A percentile compares a stretch with the other conserved stretches of the same genome.
These are phyloP conservation scores for Puya raimondii DNA, from an alignment of 176 grass and related monocot genomes.

Conservation along the genomic window DNA sequence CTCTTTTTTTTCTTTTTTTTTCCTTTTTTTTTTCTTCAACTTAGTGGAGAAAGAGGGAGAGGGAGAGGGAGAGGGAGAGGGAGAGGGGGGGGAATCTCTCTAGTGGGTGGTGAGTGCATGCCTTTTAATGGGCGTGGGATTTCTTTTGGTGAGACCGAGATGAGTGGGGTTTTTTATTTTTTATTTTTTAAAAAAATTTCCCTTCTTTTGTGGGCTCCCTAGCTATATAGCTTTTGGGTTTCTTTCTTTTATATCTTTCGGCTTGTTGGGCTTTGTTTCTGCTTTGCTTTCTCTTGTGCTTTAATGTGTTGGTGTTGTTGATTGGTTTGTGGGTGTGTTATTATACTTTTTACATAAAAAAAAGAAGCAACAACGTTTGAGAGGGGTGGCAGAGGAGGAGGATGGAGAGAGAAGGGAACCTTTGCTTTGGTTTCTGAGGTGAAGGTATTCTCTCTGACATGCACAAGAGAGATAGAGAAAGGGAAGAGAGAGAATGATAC, in stretches of 20 bases:
- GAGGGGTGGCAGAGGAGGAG: not conserved
- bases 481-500: not conserved
- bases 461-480: not conserved
- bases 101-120: slow-evolving; percentile 12
- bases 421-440: slow-evolving; percentile 6
- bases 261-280: slow-evolving; percentile 25
- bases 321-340: not conserved
- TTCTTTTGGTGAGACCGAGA: not conserved
- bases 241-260: slow-evolving; percentile 19
- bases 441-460: slow-evolving; percentile 3
- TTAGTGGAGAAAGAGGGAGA: slow-evolving; percentile 9
- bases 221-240: slow-evolving; percentile 19
- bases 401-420: not conserved
- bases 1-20: slow-evolving; percentile 11
- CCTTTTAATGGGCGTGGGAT: slow-evolving; percentile 4
- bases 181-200: not conserved
- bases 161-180: slow-evolving; percentile 2
- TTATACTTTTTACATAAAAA: not conserved
- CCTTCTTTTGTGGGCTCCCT: slow-evolving; percentile 7
- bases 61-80: slow-evolving; percentile 3
- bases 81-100: not conserved
- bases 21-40: slow-evolving; percentile 15
- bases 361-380: not conserved
- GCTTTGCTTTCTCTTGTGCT: slow-evolving; percentile 18
- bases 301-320: slow-evolving; percentile 17